These are phyloP conservation scores for Neospora caninum DNA, from an alignment of 169 alveolate species.

Conservation along the genomic window DNA sequence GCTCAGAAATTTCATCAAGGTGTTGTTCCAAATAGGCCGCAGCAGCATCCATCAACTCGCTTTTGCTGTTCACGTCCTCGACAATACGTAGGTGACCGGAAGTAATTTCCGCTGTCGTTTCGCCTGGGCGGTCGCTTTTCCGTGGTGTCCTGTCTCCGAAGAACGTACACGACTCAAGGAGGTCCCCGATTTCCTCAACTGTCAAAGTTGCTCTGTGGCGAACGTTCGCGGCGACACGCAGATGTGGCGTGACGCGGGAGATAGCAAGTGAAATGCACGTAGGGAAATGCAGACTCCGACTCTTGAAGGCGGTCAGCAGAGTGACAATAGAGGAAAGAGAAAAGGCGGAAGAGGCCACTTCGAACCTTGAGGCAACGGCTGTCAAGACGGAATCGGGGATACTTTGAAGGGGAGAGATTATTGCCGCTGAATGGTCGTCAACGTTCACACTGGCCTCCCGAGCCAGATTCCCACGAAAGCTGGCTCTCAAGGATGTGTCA, in stretches of 20 bases:
- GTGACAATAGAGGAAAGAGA: conserved; percentile 1
- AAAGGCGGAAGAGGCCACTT: not conserved
- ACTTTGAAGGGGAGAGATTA: not conserved
- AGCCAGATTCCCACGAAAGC: no score
- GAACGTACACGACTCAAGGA: conserved; percentile 31
- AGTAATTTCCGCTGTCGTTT: not conserved
- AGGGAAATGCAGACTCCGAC: conserved; percentile 43
- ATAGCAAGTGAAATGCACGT: not conserved
- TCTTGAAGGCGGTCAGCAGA: conserved; percentile 29
- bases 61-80: not conserved
- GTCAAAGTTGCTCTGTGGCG: conserved; percentile 47
- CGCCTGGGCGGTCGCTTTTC: not conserved
- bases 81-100: not conserved
- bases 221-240: conserved; percentile 38
- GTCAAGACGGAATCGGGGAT: conserved; percentile 13
- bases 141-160: not conserved
- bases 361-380: conserved; percentile 23
- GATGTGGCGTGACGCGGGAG: conserved; percentile 43
- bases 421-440: no score
- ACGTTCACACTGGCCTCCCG: no score
- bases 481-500: no score
- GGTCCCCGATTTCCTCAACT: conserved; percentile 22
- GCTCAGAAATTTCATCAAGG: conserved; percentile 51
- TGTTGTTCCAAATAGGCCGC: conserved; percentile 54
- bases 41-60: conserved; percentile 42